A percentile compares a stretch with the other conserved stretches of the same genome.
Conservation (phyloP, 495 filamentous ascomycete genomes). For the Tuber indicum region DNA sequence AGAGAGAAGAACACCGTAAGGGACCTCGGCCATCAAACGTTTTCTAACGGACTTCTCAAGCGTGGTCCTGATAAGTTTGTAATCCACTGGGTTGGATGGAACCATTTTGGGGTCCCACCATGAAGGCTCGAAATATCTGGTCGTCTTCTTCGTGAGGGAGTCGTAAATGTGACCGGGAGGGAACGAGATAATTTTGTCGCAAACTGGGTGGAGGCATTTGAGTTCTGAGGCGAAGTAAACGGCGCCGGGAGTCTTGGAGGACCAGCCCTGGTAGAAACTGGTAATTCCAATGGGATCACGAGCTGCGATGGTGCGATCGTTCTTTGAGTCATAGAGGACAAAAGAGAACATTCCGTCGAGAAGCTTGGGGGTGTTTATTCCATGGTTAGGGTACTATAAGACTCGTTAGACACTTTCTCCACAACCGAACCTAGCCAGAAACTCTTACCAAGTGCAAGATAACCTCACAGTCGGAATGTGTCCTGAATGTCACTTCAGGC, state of each 20-base stretch:
- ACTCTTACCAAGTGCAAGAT: slow-evolving; percentile 85
- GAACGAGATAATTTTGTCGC: slow-evolving; percentile 90
- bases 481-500: slow-evolving; percentile 85
- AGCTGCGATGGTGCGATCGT: slow-evolving; percentile 85
- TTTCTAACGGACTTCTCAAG: slow-evolving; percentile 91
- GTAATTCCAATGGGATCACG: slow-evolving; percentile 96
- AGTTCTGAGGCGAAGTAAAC: slow-evolving; percentile 96
- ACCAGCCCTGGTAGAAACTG: slow-evolving; percentile 91
- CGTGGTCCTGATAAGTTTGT: slow-evolving; percentile 67
- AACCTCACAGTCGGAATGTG: slow-evolving; percentile 94
- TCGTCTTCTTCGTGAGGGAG: slow-evolving; percentile 72
- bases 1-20: slow-evolving; percentile 91
- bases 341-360: slow-evolving; percentile 99
- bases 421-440: slow-evolving; percentile 5
- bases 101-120: slow-evolving; percentile 85
- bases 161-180: slow-evolving; percentile 94
- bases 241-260: slow-evolving; percentile 69
- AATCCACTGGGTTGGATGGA: slow-evolving; percentile 71
- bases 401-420: slow-evolving; percentile 17
- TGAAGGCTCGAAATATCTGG: slow-evolving; percentile 78
- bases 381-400: slow-evolving; percentile 80
- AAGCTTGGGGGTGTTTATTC: slow-evolving; percentile 83
- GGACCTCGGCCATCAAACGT: slow-evolving; percentile 96
- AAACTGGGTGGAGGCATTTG: slow-evolving; percentile 86
- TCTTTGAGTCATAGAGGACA: slow-evolving; percentile 88